Evolutionary conservation across 257 asterid genomes (phyloP), one percentile per base, ranked within the genome.

Genomic region (Nicotiana tabacum): DNA sequence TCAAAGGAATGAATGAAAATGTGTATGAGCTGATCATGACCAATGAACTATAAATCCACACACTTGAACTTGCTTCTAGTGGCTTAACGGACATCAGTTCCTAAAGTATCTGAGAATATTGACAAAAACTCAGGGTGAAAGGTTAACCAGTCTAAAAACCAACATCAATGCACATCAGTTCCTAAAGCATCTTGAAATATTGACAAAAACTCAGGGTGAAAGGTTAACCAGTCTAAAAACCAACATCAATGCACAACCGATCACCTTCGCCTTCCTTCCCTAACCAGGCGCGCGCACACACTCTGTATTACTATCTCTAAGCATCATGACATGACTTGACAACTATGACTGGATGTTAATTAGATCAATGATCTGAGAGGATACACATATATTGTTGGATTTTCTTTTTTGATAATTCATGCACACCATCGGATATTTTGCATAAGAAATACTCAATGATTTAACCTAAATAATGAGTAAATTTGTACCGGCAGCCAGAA

Each of bases 401-500:
- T 51, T 72, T 51, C 43, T 74, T 48, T 48, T 48, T 15, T 3
- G 0, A 46, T 21, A 11, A 46, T 72, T 46, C 60, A 74, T 27
- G 53, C 43, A 48, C 39, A 0, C 17, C 43, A 27, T 16, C 15
- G 37, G 60, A 74, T 48, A 39, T 27, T 74, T 74, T 27, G 80
- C 43, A 51, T 74, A 74, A 74, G 80, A 74, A 32, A 51, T 74
- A 51, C 80, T 74, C 80, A 74, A 8, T 70, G 66, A 29, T 70
- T 32, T 82, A 46, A 72, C 82, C 66, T 72, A 5, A 87, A 81
- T 72, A 57, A 85, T 77, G 83, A 72, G 68, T 39, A 33, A 62
- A 87, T 86, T 76, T 46, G 62, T 82, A 55, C 51, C 78, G 84
- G 85, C 91, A 95, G 99, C 99, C 97, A 68, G 98, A 94, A 89